Evolutionary conservation across 164 flowering plant genomes (phyloP).

Genomic region (Pachysandra terminalis): DNA sequence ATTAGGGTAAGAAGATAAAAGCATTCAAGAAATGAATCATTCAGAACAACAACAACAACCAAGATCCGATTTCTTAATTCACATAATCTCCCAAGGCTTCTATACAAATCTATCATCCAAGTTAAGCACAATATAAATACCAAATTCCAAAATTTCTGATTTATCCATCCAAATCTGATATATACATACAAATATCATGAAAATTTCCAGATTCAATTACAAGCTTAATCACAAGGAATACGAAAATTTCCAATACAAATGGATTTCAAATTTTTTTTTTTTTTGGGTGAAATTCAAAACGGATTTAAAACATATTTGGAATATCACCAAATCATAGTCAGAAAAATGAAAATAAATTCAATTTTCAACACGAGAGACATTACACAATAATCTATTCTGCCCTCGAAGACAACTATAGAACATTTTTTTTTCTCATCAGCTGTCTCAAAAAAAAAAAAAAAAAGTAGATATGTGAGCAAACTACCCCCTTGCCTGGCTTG

Average conservation of each 20-base stretch:
- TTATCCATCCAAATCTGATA: neutral
- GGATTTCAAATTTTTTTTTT: neutral
- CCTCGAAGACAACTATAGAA: neutral
- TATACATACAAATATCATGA: too few species aligned
- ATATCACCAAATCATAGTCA: neutral
- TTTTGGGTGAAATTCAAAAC: neutral
- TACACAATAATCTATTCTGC: too few species aligned
- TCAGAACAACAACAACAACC: too few species aligned
- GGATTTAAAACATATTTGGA: neutral
- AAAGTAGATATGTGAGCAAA: neutral
- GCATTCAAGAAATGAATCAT: too few species aligned
- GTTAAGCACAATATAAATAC: neutral
- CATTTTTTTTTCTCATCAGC: neutral
- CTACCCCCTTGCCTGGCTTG: neutral
- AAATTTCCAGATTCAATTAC: too few species aligned
- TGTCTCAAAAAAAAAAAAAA: neutral
- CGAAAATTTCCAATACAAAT: neutral
- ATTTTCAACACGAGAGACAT: neutral
- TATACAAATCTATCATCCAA: too few species aligned
- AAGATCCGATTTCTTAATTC: too few species aligned
- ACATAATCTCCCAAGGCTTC: too few species aligned
- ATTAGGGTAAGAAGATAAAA: too few species aligned
- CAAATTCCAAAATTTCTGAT: neutral
- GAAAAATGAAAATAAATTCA: neutral
- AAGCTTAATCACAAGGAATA: neutral